Evolutionary conservation across 2,329 filamentous ascomycete species (phyloP), one percentile per base, ranked within the genome.

Genomic region (Magnaporthiopsis rhizophila): DNA sequence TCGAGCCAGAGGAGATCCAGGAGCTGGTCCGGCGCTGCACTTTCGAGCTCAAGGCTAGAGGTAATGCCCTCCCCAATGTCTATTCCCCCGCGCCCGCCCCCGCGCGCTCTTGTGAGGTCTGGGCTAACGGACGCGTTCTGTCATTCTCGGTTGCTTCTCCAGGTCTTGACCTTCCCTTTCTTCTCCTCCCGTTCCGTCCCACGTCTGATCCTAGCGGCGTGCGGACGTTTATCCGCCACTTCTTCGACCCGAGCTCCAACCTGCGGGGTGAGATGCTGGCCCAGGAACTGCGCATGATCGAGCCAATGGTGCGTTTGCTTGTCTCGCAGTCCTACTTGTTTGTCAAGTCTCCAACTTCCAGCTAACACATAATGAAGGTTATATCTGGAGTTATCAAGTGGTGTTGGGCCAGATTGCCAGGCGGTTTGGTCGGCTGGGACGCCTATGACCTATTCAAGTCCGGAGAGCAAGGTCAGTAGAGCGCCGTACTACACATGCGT

Each of bases 371-470:
- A 59, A 28, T 56, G 36, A 67, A 97, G 92, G 92, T 96, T 65
- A 85, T 99, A 64, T 93, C 92, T 68, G 95, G 93, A 71, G 92
- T 97, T 58, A 83, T 95, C 68, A 99, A 98, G 80, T 99, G 95
- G 95, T 98, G 94, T 76, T 99, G 95, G 95, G 93, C 91, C 74
- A 87, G 95, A 77, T 81, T 99, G 62, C 86, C 89, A 58, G 92
- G 92, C 65, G 95, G 95, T 72, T 88, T 99, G 18, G 93, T 99
- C 50, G 92, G 92, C 65, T 98, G 95, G 95, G 92, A 97, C 72
- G 92, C 92, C 58, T 99, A 99, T 73, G 93, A 98, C 74, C 84
- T 96, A 28, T 99, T 99, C 82, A 92, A 90, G 72, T 89, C 96
- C 69, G 95, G 95, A 73, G 95, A 99, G 79, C 86, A 89, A 81